These are phyloP conservation scores for Pulchroboletus neoregius DNA, from an alignment of 1,284 basidiomycete species.

Conservation along the genomic window DNA sequence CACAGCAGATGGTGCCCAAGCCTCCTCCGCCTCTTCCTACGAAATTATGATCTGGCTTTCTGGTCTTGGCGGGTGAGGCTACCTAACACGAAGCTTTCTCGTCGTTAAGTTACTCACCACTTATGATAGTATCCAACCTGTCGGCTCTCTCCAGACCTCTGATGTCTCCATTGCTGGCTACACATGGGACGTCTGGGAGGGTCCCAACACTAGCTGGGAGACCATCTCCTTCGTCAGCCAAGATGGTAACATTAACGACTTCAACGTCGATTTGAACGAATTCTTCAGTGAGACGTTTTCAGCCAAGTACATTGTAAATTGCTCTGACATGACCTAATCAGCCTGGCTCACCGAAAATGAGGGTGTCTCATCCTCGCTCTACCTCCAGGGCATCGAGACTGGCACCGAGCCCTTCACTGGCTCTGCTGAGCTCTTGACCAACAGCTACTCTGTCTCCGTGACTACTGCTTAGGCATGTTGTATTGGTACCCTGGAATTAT, in stretches of 20 bases:
- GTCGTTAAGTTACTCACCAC: neutral
- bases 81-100: neutral
- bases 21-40: constrained; percentile 46
- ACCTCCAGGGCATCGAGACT: constrained; percentile 44
- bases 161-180: constrained; percentile 45
- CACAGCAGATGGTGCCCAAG: constrained; percentile 42
- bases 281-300: constrained; percentile 46
- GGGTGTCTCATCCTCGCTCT: constrained; percentile 42
- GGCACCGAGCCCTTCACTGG: constrained; percentile 49
- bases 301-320: neutral
- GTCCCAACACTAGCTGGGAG: constrained; percentile 54
- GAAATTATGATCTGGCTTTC: constrained; percentile 66
- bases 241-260: constrained; percentile 46
- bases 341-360: constrained; percentile 41
- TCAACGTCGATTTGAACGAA: constrained; percentile 51
- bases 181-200: constrained; percentile 55
- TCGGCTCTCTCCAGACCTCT: constrained; percentile 47
- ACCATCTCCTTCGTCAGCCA: constrained; percentile 54
- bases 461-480: constrained; percentile 1
- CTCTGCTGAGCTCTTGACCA: constrained; percentile 39
- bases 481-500: too few relatives aligned
- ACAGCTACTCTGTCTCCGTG: constrained; percentile 37
- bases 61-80: constrained; percentile 49
- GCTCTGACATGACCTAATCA: constrained; percentile 17
- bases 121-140: constrained; percentile 41